Conservation (phyloP, 305 asterid species). For the Rubia peregrina region DNA sequence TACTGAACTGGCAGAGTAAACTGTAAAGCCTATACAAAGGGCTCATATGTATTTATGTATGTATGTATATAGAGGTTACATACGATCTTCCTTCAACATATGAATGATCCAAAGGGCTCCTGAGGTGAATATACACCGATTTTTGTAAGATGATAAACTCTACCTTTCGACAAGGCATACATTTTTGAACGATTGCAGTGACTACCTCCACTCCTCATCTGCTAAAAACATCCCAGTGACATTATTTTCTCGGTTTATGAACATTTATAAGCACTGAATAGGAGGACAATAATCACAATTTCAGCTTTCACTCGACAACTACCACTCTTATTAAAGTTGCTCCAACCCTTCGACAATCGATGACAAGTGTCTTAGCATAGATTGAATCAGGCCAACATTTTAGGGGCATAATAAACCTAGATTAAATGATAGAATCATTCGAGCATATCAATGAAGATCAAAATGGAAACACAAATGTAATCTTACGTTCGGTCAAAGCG, state of each 20-base stretch:
- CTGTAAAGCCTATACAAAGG: no score
- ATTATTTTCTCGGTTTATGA: not conserved
- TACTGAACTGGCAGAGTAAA: not conserved
- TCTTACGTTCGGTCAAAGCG: no score
- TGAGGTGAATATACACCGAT: constrained; percentile 28
- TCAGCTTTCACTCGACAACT: constrained; percentile 6
- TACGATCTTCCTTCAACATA: constrained; percentile 27
- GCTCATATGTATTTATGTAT: constrained; percentile 12
- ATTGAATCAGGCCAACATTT: constrained; percentile 19
- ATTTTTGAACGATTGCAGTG: constrained; percentile 20
- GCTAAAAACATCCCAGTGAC: not conserved
- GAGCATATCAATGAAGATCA: not conserved
- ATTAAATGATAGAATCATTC: not conserved
- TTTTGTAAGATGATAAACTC: constrained; percentile 34
- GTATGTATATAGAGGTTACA: no score
- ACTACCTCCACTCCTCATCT: constrained; percentile 27
- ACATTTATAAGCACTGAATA: not conserved
- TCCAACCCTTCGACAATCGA: constrained; percentile 12
- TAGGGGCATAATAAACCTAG: constrained; percentile 26
- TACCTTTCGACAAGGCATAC: constrained; percentile 31
- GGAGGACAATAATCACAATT: constrained; percentile 23
- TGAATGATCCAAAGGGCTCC: constrained; percentile 45
- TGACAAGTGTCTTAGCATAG: constrained; percentile 16
- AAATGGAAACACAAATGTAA: not conserved
- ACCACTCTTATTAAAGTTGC: constrained; percentile 20